phyloP scores from a whole-genome alignment of 2,329 filamentous ascomycete species.

The Aspergillus sp. region DNA sequence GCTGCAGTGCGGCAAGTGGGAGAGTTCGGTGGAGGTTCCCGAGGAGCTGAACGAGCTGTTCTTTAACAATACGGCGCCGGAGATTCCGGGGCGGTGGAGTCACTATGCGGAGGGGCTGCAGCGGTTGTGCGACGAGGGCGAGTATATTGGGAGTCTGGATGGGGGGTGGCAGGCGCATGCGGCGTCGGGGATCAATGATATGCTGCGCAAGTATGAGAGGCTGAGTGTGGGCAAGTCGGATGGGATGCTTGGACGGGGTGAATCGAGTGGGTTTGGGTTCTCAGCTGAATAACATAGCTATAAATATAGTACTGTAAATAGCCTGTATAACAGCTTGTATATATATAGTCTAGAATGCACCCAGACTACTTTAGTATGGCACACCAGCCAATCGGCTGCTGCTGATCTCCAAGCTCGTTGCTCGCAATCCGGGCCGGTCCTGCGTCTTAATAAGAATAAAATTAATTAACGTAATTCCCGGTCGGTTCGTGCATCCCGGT shows the following conservation, averaged over 20 bases:
- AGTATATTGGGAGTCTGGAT: neutral
- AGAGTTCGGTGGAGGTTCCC: constrained; percentile 10
- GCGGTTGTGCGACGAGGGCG: constrained; percentile 10
- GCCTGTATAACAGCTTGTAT: no score
- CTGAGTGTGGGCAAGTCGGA: constrained; percentile 23
- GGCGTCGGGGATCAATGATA: constrained; percentile 18
- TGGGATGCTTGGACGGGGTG: neutral
- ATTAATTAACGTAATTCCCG: no score
- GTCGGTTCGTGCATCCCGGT: no score
- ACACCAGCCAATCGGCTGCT: neutral
- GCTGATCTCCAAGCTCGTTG: neutral
- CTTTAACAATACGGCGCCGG: constrained; percentile 1
- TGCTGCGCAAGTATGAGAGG: constrained; percentile 25
- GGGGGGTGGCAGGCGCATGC: constrained; percentile 3
- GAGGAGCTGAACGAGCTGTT: constrained; percentile 20
- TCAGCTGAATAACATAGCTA: neutral
- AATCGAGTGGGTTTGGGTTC: constrained; percentile 1
- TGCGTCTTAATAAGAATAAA: no score
- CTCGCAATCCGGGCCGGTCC: no score
- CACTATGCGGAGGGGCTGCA: constrained; percentile 15
- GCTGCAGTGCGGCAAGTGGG: constrained; percentile 14
- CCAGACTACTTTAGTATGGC: neutral
- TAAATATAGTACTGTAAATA: neutral
- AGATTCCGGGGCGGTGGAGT: constrained; percentile 6
- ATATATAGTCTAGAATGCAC: neutral